A percentile compares a stretch with the other conserved stretches of the same genome.
phyloP scores from a whole-genome alignment of 108 stramenopile genomes.

The Nitzschia sp. region DNA sequence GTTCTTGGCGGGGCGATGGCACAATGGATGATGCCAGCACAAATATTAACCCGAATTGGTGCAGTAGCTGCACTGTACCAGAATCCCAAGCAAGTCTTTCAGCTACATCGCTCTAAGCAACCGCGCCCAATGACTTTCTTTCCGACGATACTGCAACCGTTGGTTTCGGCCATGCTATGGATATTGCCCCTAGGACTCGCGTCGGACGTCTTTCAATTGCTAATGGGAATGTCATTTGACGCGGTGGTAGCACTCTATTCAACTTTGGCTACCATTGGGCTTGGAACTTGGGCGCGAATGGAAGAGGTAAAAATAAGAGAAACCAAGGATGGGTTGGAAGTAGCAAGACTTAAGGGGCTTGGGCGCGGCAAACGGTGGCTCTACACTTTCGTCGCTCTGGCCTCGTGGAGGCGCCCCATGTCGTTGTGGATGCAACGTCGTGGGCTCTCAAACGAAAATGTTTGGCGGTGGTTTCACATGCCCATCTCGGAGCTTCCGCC shows the following conservation, averaged over 20 bases:
- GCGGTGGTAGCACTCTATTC: slow-evolving; percentile 19
- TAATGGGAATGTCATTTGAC: slow-evolving; percentile 1
- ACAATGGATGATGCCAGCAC: slow-evolving; percentile 27
- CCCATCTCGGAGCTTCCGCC: background rate
- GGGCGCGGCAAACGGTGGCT: background rate
- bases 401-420: background rate
- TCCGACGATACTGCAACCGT: slow-evolving; percentile 34
- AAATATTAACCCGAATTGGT: slow-evolving; percentile 55
- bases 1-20: slow-evolving; percentile 2
- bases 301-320: background rate
- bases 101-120: slow-evolving; percentile 48
- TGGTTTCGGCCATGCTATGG: slow-evolving; percentile 29
- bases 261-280: slow-evolving; percentile 21
- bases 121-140: slow-evolving; percentile 56
- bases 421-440: background rate
- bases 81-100: slow-evolving; percentile 56
- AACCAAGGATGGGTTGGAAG: background rate
- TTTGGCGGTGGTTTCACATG: background rate
- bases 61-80: slow-evolving; percentile 61
- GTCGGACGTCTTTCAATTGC: slow-evolving; percentile 40
- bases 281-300: slow-evolving; percentile 36
- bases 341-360: background rate
- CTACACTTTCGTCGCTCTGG: background rate
- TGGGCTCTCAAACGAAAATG: background rate
- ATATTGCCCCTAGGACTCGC: slow-evolving; percentile 49